Evolutionary conservation across 2,329 filamentous ascomycete species (phyloP), one percentile per base, ranked within the genome.

Genomic region (Diplocarpon rosae): DNA sequence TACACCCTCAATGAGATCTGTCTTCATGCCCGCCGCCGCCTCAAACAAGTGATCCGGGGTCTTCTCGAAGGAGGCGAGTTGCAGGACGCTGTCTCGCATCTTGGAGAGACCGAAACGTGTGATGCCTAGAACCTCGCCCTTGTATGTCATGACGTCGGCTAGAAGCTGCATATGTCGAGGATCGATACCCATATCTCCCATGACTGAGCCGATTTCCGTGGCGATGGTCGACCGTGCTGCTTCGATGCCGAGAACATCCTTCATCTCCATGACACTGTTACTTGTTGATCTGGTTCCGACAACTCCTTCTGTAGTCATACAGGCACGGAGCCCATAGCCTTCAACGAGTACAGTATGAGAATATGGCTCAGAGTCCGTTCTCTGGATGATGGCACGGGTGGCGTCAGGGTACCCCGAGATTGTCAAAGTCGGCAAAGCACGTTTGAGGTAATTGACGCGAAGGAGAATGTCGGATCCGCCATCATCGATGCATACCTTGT

Each of bases 111-210:
- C 92, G 64, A 96, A 96, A 28, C 92, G 83, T 2, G 92, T 98
- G 62, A 98, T 98, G 41, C 92, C 92, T 14, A 95, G 75, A 0
- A 98, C 85, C 56, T 96, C 90, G 40, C 92, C 92, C 69, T 95
- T 96, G 73, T 90, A 96, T 1, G 92, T 96, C 92, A 98, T 98
- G 43, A 95, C 89, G 59, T 98, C 92, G 10, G 92, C 90, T 1
- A 98, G 77, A 14, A 98, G 75, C 63, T 95, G 84, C 88, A 98
- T 96, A 68, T 98, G 92, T 45, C 92, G 85, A 36, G 89, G 90
- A 65, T 98, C 92, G 58, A 98, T 96, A 64, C 78, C 80, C 88
- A 98, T 95, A 62, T 83, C 80, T 30, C 78, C 78, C 89, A 96
- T 98, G 60, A 96, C 92, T 42, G 75, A 73, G 42, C 73, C 75